Evolutionary conservation across 176 grass and related monocot species (phyloP).

Genomic region (Eremochloa ophiuroides): DNA sequence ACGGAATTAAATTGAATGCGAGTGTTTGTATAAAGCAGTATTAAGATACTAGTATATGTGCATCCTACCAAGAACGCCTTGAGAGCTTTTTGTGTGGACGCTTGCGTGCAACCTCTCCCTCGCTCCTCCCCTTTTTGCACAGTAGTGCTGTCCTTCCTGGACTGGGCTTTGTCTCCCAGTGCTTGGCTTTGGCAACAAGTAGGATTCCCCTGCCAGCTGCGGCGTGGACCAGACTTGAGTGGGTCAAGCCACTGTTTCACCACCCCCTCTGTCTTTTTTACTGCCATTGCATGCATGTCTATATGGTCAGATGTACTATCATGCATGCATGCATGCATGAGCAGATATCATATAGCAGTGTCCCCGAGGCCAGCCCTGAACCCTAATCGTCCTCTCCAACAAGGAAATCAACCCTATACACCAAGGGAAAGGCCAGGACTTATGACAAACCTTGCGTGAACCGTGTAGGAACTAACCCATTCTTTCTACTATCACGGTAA

Average conservation of each 20-base stretch:
- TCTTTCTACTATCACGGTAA: neutral
- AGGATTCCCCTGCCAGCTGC: conserved; percentile 29
- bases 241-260: conserved; percentile 17
- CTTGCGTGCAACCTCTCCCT: neutral
- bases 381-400: too few species aligned
- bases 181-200: conserved; percentile 44
- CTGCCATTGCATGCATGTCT: neutral
- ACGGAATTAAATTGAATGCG: neutral
- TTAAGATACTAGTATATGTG: neutral
- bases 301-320: neutral
- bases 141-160: conserved; percentile 29
- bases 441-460: neutral
- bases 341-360: too few species aligned
- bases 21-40: too few species aligned
- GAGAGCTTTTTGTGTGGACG: conserved; percentile 22
- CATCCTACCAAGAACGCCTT: conserved; percentile 2
- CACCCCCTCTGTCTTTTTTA: neutral
- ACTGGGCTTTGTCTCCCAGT: conserved; percentile 42
- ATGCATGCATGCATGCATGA: too few species aligned
- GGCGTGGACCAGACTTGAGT: conserved; percentile 18
- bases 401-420: too few species aligned
- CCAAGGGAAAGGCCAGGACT: neutral
- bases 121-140: neutral
- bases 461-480: neutral
- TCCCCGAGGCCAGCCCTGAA: too few species aligned